Evolutionary conservation across 768 basidiomycete genomes (phyloP).

Genomic region (Clathrus columnatus): DNA sequence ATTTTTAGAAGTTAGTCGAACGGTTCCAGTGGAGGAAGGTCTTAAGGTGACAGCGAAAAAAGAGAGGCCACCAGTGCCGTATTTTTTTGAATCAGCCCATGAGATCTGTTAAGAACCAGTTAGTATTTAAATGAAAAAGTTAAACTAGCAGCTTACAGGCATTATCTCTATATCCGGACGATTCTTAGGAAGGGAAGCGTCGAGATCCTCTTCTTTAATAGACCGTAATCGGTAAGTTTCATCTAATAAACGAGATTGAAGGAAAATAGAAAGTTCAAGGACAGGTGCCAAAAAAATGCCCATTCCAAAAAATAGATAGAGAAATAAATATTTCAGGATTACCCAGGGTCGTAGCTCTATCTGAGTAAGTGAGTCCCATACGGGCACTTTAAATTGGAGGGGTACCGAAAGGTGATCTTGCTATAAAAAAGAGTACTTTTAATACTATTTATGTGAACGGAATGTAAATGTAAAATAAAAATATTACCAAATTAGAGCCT

Average conservation of each 20-base stretch:
- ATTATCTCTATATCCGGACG: slow-evolving; percentile 25
- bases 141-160: background rate
- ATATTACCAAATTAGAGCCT: background rate
- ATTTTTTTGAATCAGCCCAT: background rate
- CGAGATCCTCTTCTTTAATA: slow-evolving; percentile 5
- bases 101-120: background rate
- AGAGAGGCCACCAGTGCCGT: background rate
- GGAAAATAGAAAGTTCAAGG: slow-evolving; percentile 24
- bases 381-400: background rate
- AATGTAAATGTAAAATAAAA: background rate
- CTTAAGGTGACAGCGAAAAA: slow-evolving; percentile 18
- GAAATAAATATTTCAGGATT: slow-evolving; percentile 24
- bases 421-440: background rate
- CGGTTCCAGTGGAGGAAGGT: slow-evolving; percentile 18
- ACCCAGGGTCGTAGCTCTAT: background rate
- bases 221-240: background rate
- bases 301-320: slow-evolving; percentile 26
- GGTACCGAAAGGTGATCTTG: background rate
- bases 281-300: slow-evolving; percentile 26
- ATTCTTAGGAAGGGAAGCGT: slow-evolving; percentile 17
- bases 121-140: background rate
- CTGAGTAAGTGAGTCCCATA: background rate
- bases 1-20: slow-evolving; percentile 23
- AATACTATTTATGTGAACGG: background rate
- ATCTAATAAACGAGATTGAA: slow-evolving; percentile 23